Evolutionary conservation across 345 rosid species (phyloP).

Genomic region (Passiflora organensis): DNA sequence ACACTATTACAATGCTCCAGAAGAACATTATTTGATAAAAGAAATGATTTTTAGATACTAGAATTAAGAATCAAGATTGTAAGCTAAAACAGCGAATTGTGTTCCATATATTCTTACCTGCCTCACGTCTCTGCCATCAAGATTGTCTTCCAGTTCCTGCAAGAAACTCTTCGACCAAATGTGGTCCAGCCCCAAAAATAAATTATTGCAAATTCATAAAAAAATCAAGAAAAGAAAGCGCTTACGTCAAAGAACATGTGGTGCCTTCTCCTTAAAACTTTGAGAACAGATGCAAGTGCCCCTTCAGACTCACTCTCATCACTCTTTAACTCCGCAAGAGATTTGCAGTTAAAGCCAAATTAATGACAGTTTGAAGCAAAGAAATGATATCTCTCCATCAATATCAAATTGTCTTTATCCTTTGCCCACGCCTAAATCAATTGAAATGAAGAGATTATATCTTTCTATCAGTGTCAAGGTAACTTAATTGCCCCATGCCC

Average conservation of each 20-base stretch:
- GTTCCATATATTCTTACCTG: conserved; percentile 44
- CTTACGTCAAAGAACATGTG: conserved; percentile 58
- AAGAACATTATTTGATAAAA: too few relatives aligned
- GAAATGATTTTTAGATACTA: too few relatives aligned
- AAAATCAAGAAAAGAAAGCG: background rate
- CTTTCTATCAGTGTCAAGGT: too few relatives aligned
- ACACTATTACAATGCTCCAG: too few relatives aligned
- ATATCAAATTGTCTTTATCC: conserved; percentile 77
- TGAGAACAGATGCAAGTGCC: conserved; percentile 65
- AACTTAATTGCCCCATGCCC: background rate
- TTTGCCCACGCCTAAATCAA: conserved; percentile 48
- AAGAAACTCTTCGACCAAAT: conserved; percentile 11
- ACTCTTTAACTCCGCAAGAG: conserved; percentile 66
- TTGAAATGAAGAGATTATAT: background rate
- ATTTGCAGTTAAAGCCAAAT: conserved; percentile 57
- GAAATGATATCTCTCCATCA: conserved; percentile 89
- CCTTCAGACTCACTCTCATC: conserved; percentile 79
- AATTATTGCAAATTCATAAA: background rate
- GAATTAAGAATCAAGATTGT: background rate
- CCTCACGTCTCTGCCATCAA: conserved; percentile 58
- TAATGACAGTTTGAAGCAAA: conserved; percentile 87
- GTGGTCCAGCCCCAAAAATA: conserved; percentile 7
- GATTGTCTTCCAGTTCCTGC: conserved; percentile 42
- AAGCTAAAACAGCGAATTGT: too few relatives aligned
- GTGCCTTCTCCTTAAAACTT: conserved; percentile 53